These are phyloP conservation scores for Suhomyces anneliseae DNA, from an alignment of 1,139 yeast genomes.

Conservation along the genomic window DNA sequence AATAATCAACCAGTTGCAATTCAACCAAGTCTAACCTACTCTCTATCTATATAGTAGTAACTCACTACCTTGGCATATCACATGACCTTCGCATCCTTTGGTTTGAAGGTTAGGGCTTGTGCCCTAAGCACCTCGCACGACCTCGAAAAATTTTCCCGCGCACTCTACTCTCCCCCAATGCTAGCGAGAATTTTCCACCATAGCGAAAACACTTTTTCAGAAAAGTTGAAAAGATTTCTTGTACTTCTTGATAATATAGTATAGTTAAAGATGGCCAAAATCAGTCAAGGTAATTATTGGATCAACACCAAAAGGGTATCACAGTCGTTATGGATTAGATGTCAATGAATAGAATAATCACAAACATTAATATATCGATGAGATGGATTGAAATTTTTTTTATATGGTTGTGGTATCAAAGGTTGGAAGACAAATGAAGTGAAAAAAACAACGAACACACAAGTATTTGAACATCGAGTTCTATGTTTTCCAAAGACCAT, in stretches of 20 bases:
- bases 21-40: too few species aligned
- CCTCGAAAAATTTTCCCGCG: conserved; percentile 16
- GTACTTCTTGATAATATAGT: conserved; percentile 11
- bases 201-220: conserved; percentile 9
- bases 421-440: not conserved
- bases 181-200: conserved; percentile 9
- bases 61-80: not conserved
- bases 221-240: conserved; percentile 9
- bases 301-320: not conserved
- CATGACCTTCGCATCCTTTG: not conserved
- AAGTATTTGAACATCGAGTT: not conserved
- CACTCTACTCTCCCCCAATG: conserved; percentile 3
- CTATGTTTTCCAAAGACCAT: too few species aligned
- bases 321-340: not conserved
- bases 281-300: conserved; percentile 55
- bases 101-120: conserved; percentile 19
- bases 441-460: not conserved
- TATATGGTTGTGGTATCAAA: not conserved
- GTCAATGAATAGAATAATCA: not conserved
- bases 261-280: conserved; percentile 54
- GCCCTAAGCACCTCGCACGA: conserved; percentile 18
- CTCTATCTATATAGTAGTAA: too few species aligned
- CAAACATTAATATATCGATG: not conserved
- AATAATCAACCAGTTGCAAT: too few species aligned
- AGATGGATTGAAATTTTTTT: not conserved